Evolutionary conservation across 768 basidiomycete genomes (phyloP), one percentile per base, ranked within the genome.

Genomic region (Psilocybe azurescens): DNA sequence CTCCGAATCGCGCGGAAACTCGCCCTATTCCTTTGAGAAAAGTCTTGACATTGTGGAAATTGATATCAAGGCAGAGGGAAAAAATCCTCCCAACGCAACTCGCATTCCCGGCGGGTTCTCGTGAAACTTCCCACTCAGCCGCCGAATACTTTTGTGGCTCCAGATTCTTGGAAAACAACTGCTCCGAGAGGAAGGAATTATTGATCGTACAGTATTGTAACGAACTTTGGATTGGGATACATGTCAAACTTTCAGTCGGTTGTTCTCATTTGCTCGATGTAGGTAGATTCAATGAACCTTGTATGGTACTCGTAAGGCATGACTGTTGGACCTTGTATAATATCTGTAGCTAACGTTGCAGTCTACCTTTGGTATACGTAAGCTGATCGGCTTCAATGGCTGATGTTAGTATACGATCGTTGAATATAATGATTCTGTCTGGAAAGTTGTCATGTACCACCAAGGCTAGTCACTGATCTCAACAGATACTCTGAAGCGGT

Each of bases 131-230:
- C 67, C 2, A 59, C 41, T 3, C 55, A 46, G 39, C 67, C 67
- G 3, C 55, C 53, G 16, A 60, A 63, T 28, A 67, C 64, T 18
- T 67, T 59, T 41, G 58, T 65, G 3, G 61, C 68, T 9, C 68
- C 68, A 6, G 65, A 65, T 13, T 63, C 68, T 16, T 69, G 68
- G 68, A 65, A 65, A 24, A 67, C 68, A 0, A 47, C 59, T 8
- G 60, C 65, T 2, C 36, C 64, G 3, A 61, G 38, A 30, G 61
- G 63, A 5, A 58, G 51, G 36, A 44, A 5, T n/a, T 64, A 60
- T 49, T 53, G 18, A 13, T 36, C 11, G 33, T 36, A 53, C 9
- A 6, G 9, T 8, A 9, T 9, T 50, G 30, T 33, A 11, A n/a
- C 52, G 29, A 38, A 32, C 41, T 13, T 44, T 11, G 14, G 5